These are phyloP conservation scores for Cornus florida DNA, from an alignment of 148 eudicot genomes.

Conservation along the genomic window DNA sequence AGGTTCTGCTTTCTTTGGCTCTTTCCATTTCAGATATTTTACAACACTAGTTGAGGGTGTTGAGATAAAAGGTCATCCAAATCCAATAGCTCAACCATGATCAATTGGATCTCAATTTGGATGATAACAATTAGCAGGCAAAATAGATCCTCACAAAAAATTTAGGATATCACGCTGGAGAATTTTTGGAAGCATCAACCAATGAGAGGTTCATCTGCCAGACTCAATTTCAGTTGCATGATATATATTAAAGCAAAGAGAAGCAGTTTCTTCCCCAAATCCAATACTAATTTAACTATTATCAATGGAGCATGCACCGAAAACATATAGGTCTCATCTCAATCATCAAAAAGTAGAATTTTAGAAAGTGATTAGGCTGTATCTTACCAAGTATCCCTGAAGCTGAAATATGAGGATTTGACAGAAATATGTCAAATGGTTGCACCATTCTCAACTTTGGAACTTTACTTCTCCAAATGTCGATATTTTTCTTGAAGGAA, in stretches of 20 bases:
- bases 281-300: neutral
- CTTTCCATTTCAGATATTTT: no score
- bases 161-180: neutral
- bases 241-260: neutral
- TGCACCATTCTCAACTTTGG: slow-evolving; percentile 74
- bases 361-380: neutral
- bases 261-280: neutral
- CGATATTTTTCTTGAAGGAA: slow-evolving; percentile 55
- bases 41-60: no score
- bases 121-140: neutral
- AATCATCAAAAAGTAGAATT: neutral
- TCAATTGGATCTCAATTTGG: no score
- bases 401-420: slow-evolving; percentile 78
- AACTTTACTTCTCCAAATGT: slow-evolving; percentile 76
- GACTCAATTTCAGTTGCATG: neutral
- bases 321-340: neutral
- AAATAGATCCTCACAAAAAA: neutral
- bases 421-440: slow-evolving; percentile 73
- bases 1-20: no score
- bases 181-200: neutral
- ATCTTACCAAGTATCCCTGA: slow-evolving; percentile 70
- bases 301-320: neutral
- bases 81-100: no score
- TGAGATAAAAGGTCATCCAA: no score
- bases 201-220: slow-evolving; percentile 3